Conservation (phyloP, 768 basidiomycete genomes). For the Porpolomopsis calyptriformis region DNA sequence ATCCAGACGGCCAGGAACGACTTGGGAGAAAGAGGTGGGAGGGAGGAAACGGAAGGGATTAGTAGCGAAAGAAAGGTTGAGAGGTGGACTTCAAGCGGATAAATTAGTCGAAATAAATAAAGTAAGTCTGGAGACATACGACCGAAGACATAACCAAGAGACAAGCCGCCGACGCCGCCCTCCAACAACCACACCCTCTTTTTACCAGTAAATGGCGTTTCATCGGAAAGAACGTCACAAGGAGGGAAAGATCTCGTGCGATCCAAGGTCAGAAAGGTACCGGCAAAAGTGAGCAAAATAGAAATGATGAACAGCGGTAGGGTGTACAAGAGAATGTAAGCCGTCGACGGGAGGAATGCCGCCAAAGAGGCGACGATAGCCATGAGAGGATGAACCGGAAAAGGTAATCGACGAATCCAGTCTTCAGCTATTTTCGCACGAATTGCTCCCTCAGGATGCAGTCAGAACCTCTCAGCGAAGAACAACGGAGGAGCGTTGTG, state of each 20-base stretch:
- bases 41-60: conserved; percentile 39
- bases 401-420: too few relatives aligned
- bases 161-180: conserved; percentile 56
- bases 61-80: conserved; percentile 51
- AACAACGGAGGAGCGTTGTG: conserved; percentile 48
- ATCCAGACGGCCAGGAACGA: conserved; percentile 55
- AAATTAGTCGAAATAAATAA: conserved; percentile 3
- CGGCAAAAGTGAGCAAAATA: conserved; percentile 48
- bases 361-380: too few relatives aligned
- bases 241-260: conserved; percentile 52
- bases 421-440: too few relatives aligned
- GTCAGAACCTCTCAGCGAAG: conserved; percentile 20
- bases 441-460: too few relatives aligned
- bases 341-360: conserved; percentile 35
- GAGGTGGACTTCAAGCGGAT: conserved; percentile 34
- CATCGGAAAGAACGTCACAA: conserved; percentile 24
- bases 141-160: conserved; percentile 49
- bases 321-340: conserved; percentile 45
- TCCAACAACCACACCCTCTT: conserved; percentile 34
- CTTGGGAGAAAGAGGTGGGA: conserved; percentile 31
- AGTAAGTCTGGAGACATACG: conserved; percentile 26
- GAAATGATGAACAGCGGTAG: conserved; percentile 54
- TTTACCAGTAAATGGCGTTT: conserved; percentile 13
- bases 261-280: conserved; percentile 63
- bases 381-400: too few relatives aligned